Conservation (phyloP, 2,329 filamentous ascomycete genomes). For the Aulographum hederae region DNA sequence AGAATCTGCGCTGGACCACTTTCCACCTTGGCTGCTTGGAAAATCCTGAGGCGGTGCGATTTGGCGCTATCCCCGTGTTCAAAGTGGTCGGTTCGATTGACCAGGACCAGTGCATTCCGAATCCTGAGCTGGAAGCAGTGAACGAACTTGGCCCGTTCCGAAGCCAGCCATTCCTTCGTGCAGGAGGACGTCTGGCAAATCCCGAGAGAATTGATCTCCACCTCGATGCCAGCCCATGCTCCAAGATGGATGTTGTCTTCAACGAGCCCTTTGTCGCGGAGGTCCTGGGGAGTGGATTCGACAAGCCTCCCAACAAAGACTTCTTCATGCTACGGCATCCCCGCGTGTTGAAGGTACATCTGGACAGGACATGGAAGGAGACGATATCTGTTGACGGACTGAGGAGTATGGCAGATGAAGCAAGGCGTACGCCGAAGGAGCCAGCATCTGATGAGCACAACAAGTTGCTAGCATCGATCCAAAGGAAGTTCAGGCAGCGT, state of each 20-base stretch:
- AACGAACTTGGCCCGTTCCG: slow-evolving; percentile 22
- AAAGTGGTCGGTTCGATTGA: slow-evolving; percentile 40
- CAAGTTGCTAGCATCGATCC: not conserved
- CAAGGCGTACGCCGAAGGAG: not conserved
- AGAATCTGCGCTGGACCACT: slow-evolving; percentile 52
- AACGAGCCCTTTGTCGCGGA: slow-evolving; percentile 54
- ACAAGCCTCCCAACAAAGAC: slow-evolving; percentile 47
- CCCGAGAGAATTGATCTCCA: slow-evolving; percentile 7
- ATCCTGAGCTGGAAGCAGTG: slow-evolving; percentile 22
- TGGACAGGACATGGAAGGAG: slow-evolving; percentile 53
- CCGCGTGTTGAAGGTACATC: slow-evolving; percentile 56
- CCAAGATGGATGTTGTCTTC: not conserved
- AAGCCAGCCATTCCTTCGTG: slow-evolving; percentile 10
- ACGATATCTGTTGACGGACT: slow-evolving; percentile 51
- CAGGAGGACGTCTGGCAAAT: slow-evolving; percentile 10
- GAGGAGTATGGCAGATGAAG: not conserved
- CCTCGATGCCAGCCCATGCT: slow-evolving; percentile 8
- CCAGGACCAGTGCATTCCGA: slow-evolving; percentile 28
- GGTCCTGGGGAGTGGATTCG: slow-evolving; percentile 62
- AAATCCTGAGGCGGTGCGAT: slow-evolving; percentile 41
- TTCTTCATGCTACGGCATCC: slow-evolving; percentile 68
- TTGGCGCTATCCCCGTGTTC: slow-evolving; percentile 38
- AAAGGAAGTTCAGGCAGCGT: not conserved
- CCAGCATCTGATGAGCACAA: not conserved
- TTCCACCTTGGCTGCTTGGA: slow-evolving; percentile 63